Percentiles rank a stretch among this genome's conserved stretches.
Conservation (phyloP, 2,329 filamentous ascomycete genomes). For the Diaporthe helianthi region DNA sequence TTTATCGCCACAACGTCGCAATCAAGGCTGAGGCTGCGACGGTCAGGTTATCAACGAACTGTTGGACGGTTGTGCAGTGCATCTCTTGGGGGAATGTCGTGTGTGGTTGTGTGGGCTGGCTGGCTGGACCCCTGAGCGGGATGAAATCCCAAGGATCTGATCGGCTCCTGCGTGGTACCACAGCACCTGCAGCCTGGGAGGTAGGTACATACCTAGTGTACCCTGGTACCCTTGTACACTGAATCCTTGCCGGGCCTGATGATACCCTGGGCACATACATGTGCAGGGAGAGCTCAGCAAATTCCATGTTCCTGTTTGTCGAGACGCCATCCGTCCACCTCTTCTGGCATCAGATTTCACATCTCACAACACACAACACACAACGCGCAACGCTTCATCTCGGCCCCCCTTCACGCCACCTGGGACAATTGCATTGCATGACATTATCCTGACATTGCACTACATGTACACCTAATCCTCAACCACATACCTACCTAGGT, state of each 20-base stretch:
- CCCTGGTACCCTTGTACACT: not conserved
- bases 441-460: not conserved
- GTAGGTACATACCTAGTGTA: not conserved
- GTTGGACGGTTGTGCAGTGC: constrained; percentile 11
- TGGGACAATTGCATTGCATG: constrained; percentile 14
- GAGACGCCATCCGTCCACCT: not conserved
- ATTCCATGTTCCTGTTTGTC: not conserved
- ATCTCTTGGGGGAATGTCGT: not conserved
- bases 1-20: not conserved
- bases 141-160: constrained; percentile 21
- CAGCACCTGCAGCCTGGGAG: not conserved
- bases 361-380: not conserved
- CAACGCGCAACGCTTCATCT: constrained; percentile 8
- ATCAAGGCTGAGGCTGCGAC: not conserved
- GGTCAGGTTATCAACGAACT: not conserved
- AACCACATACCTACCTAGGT: not conserved
- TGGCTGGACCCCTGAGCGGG: constrained; percentile 16
- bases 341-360: not conserved
- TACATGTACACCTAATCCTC: not conserved
- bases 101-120: not conserved
- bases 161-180: constrained; percentile 8
- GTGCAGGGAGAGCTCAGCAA: not conserved
- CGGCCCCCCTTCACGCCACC: not conserved
- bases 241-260: not conserved
- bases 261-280: not conserved